A percentile compares a stretch with the other conserved stretches of the same genome.
phyloP scores from a whole-genome alignment of 179 eudicot genomes.

The Camellia oleifera region DNA sequence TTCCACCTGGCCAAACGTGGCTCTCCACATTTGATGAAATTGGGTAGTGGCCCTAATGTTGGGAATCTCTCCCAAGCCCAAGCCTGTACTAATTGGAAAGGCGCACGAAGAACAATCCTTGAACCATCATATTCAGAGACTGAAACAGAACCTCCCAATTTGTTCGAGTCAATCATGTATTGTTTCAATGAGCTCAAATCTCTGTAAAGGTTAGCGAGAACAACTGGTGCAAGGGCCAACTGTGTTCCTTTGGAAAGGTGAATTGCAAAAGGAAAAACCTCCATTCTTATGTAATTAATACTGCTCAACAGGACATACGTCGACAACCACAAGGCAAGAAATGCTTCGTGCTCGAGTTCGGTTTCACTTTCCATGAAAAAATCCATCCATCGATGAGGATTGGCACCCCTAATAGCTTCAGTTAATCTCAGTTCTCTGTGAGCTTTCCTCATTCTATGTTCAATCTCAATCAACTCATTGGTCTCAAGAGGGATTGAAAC shows the following conservation, averaged over 20 bases:
- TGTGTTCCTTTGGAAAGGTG: constrained; percentile 39
- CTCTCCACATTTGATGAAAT: neutral
- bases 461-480: neutral
- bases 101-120: neutral
- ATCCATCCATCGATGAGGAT: constrained; percentile 9
- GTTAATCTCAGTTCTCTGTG: neutral
- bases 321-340: constrained; percentile 53
- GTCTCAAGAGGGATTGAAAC: constrained; percentile 5
- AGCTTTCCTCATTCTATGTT: neutral
- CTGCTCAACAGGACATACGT: constrained; percentile 43
- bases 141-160: neutral
- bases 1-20: constrained; percentile 30
- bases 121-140: neutral
- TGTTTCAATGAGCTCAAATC: constrained; percentile 40
- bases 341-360: constrained; percentile 48
- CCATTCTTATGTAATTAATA: constrained; percentile 1
- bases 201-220: constrained; percentile 42
- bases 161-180: neutral
- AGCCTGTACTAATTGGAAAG: constrained; percentile 22
- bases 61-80: constrained; percentile 38
- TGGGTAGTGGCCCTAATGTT: constrained; percentile 15
- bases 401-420: neutral
- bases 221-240: constrained; percentile 38
- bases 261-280: constrained; percentile 39
- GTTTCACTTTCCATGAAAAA: constrained; percentile 27